Base-by-base conservation (phyloP, 208 protist species). In the Porcisia hertigi region DNA sequence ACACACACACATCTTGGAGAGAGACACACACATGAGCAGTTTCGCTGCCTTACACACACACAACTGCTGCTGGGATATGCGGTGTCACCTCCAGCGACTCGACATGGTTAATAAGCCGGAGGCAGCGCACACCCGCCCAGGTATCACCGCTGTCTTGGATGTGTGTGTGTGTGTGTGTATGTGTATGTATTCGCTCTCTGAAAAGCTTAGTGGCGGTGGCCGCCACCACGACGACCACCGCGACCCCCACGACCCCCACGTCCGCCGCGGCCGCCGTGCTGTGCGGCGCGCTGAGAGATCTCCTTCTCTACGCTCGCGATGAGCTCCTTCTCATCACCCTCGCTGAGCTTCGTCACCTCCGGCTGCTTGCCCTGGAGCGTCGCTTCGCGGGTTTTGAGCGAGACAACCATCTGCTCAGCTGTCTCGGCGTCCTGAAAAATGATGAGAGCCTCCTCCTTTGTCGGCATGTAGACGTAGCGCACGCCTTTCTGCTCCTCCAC, bases 381-480 rank as follows among this genome's bases (percentile, higher is more conserved):
- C n/a, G 90, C 84, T 1, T 82, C 85, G 57, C 90, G 90, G 54
- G 88, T 70, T 83, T 85, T 81, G n/a, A 94, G 77, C 25, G 87
- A 90, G 65, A 73, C 84, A 0, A 93, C 83, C 92, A 97, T 97
- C 85, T 89, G 89, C 53, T 71, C 69, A 3, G 88, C 92, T 8
- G 90, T 95, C 70, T 88, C 86, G 55, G 86, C 71, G 74, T 97
- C 92, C 80, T 97, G 92, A 57, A 97, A 97, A 67, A 97, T 92
- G 66, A 97, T 73, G 36, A 94, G 74, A 16, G 90, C 87, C 53
- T 79, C 85, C 47, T 90, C 88, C 70, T 82, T 88, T 72, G 82
- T 86, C 12, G 90, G 90, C 67, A 87, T 90, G 81, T 91, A 95
- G 52, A 97, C 90, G 81, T 97, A 97, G 58, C 92, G 92, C 58